Evolutionary conservation across 2,329 filamentous ascomycete species (phyloP), one percentile per base, ranked within the genome.

Genomic region (Aspergillus sp.): DNA sequence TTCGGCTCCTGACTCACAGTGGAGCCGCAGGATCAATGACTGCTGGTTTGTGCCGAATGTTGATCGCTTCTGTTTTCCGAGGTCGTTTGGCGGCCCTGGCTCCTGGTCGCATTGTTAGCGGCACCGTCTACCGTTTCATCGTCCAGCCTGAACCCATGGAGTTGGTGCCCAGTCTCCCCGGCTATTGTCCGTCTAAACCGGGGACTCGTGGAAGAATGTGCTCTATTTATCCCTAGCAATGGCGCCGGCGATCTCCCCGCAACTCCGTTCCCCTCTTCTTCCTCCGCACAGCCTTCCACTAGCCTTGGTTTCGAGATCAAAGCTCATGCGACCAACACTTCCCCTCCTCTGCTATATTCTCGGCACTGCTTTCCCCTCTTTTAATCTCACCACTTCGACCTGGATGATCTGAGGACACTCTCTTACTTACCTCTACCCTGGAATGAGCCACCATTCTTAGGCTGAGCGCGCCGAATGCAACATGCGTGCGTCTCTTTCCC

Each of bases 401-500:
- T 51, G 41, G 55, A 55, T 47, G 55, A 15, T 34, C 23, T 51
- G 46, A 28, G 15, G 52, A 47, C 15, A 46, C 41, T 51, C 34
- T 41, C 25, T 41, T 30, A 47, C 15, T 19, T 19, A 52, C 25
- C 30, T 15, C 52, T 54, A 48, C 38, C n/a, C 31, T 61, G 62
- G 45, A 31, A 60, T 60, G 62, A 60, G 25, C 22, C 23, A 17
- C 48, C n/a, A 46, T 51, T 47, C 43, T 54, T 43, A 46, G 38
- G 9, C 38, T 46, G 45, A 17, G 57, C 25, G 30, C 43, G 23
- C 51, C 43, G 51, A 34, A 43, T 54, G 38, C 59, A 53, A 59
- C 48, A 75, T 74, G 72, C 71, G 69, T 69, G 69, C 62, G 43
- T 49, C 69, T 23, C 52, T 65, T 47, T 66, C 68, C 62, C 59